Evolutionary conservation across 1,284 basidiomycete genomes (phyloP).

Genomic region (Melampsora medusae): DNA sequence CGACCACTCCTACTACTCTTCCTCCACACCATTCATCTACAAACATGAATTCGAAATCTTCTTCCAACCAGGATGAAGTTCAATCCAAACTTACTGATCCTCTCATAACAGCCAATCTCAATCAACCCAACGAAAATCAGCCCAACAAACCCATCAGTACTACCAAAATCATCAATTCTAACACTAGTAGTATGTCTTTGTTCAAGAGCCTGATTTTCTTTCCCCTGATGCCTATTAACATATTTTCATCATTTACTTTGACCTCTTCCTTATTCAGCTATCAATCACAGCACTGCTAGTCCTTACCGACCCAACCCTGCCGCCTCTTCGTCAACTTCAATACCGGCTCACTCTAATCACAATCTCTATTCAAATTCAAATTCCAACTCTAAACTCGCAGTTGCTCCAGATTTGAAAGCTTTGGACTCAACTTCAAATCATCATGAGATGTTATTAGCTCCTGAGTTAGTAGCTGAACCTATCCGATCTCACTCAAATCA

Average conservation of each 20-base stretch:
- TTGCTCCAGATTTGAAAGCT: constrained; percentile 17
- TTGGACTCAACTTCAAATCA: constrained; percentile 13
- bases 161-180: background rate
- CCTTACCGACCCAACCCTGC: background rate
- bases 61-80: background rate
- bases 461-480: constrained; percentile 9
- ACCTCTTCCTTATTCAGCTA: background rate
- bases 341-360: background rate
- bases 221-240: background rate
- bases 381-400: constrained; percentile 6
- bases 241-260: background rate
- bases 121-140: background rate
- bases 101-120: constrained; percentile 5
- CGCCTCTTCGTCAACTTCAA: background rate
- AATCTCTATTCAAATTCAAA: background rate
- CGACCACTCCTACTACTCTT: constrained; percentile 13
- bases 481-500: constrained; percentile 11
- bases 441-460: constrained; percentile 5
- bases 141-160: background rate
- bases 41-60: background rate
- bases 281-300: background rate
- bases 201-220: background rate
- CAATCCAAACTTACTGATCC: constrained; percentile 9
- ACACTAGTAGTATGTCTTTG: background rate
- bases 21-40: background rate